A percentile compares a stretch with the other conserved stretches of the same genome.
phyloP scores from a whole-genome alignment of 2,329 filamentous ascomycete species.

The Septoria petroselini region DNA sequence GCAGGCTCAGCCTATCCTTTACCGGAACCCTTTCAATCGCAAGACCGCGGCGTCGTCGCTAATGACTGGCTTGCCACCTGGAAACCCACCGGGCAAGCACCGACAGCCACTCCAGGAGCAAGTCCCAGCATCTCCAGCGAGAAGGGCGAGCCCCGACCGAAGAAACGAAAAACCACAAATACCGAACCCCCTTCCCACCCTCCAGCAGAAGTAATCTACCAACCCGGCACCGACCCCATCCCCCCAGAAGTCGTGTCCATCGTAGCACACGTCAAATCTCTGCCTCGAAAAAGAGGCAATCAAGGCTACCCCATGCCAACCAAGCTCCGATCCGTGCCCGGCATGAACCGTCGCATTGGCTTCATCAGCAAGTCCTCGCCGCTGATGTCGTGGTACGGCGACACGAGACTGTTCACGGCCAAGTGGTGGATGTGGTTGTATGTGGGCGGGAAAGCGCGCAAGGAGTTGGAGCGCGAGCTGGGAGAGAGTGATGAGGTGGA shows the following conservation, averaged over 20 bases:
- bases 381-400: conserved; percentile 12
- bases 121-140: too few relatives aligned
- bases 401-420: conserved; percentile 15
- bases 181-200: neutral
- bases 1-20: too few relatives aligned
- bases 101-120: neutral
- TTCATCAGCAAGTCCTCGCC: neutral
- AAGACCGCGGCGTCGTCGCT: too few relatives aligned
- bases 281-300: neutral
- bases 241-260: neutral
- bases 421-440: conserved; percentile 16
- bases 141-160: too few relatives aligned
- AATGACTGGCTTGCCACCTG: too few relatives aligned
- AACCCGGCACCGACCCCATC: neutral
- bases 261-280: neutral
- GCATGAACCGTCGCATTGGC: neutral
- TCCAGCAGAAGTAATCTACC: neutral
- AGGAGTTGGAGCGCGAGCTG: neutral
- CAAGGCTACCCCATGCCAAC: neutral
- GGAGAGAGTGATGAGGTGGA: neutral
- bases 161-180: neutral
- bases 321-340: neutral
- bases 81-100: neutral
- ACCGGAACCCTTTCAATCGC: too few relatives aligned
- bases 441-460: conserved; percentile 1